Conservation (phyloP, 2,329 filamentous ascomycete genomes). For the Dactylellina haptotyla region DNA sequence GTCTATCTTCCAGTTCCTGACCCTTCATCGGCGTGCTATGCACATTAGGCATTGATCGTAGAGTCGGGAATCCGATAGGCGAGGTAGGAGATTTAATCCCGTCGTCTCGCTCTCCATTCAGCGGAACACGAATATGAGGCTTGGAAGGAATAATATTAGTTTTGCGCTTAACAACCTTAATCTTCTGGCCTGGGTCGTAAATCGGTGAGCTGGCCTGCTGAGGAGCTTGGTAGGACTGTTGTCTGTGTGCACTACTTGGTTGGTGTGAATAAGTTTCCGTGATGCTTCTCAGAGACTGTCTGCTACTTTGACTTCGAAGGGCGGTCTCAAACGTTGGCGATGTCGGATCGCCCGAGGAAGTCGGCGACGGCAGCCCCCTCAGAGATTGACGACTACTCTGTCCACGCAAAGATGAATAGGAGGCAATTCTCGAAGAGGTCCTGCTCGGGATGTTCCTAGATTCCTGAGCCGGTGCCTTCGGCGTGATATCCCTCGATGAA, state of each 20-base stretch:
- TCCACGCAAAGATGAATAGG: constrained; percentile 17
- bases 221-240: not conserved
- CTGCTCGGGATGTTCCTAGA: constrained; percentile 40
- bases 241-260: not conserved
- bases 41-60: constrained; percentile 29
- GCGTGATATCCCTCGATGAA: constrained; percentile 30
- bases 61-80: constrained; percentile 39
- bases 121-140: not conserved
- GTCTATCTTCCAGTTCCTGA: constrained; percentile 49
- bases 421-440: constrained; percentile 37
- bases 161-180: constrained; percentile 54
- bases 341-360: constrained; percentile 9
- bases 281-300: constrained; percentile 20
- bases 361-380: constrained; percentile 19
- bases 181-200: constrained; percentile 28
- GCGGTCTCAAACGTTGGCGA: constrained; percentile 16
- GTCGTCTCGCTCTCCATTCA: not conserved
- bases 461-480: constrained; percentile 34
- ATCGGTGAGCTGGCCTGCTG: constrained; percentile 23
- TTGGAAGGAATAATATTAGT: constrained; percentile 34
- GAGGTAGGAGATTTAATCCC: constrained; percentile 31
- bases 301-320: constrained; percentile 22
- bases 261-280: constrained; percentile 19
- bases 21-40: constrained; percentile 52
- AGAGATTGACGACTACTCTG: constrained; percentile 38